Percentiles rank a stretch among this genome's conserved stretches.
Conservation (phyloP, 2,329 filamentous ascomycete species). For the Elsinoe batatas region DNA sequence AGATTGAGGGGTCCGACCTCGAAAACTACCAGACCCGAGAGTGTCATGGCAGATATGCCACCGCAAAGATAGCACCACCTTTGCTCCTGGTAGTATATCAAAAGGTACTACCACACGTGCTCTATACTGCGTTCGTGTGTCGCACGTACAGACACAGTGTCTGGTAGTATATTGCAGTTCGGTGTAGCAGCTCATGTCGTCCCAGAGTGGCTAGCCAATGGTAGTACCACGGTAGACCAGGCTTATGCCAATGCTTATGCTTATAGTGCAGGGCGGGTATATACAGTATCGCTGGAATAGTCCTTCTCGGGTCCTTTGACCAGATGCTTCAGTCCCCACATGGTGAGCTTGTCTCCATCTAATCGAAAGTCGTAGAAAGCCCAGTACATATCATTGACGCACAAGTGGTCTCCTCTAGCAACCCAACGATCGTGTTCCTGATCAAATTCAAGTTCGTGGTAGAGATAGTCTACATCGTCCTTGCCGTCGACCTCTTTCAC, state of each 20-base stretch:
- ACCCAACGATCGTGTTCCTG: constrained; percentile 38
- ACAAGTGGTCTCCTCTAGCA: constrained; percentile 59
- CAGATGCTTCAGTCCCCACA: constrained; percentile 29
- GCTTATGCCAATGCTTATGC: no score
- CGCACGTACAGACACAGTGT: no score
- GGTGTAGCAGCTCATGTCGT: no score
- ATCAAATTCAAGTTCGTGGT: constrained; percentile 61
- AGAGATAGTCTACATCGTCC: constrained; percentile 57
- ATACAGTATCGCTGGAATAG: constrained; percentile 30
- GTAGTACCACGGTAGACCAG: no score
- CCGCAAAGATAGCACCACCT: no score
- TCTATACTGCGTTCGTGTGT: no score
- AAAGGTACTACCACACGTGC: no score
- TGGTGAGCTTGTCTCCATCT: constrained; percentile 18
- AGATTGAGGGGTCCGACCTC: not conserved
- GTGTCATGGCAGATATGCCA: no score
- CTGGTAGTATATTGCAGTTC: no score
- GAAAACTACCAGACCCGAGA: no score
- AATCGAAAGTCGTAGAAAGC: constrained; percentile 56
- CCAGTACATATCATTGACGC: constrained; percentile 61
- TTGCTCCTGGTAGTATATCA: no score
- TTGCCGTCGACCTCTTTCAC: constrained; percentile 43
- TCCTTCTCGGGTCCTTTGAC: constrained; percentile 31
- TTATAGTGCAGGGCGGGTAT: constrained; percentile 13
- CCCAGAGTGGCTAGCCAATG: no score